Conservation (phyloP, 1,284 basidiomycete species). For the Pyrrhoderma noxium region DNA sequence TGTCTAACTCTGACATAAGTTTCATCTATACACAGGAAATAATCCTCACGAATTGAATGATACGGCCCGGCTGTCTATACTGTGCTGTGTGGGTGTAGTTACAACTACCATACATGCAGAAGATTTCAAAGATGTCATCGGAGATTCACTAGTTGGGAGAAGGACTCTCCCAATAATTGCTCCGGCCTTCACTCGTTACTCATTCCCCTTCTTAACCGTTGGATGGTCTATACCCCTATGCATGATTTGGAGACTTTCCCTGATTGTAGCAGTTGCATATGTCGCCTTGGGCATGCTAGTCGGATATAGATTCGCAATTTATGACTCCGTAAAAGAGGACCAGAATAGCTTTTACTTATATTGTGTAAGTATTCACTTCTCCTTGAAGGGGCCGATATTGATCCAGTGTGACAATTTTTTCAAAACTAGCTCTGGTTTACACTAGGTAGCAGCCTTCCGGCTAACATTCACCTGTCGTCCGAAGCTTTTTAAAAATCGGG, state of each 20-base stretch:
- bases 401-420: too few relatives aligned
- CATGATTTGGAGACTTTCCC: conserved; percentile 9
- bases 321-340: conserved; percentile 11
- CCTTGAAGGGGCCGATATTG: too few relatives aligned
- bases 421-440: too few relatives aligned
- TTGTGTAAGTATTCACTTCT: too few relatives aligned
- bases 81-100: conserved; percentile 27
- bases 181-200: conserved; percentile 19
- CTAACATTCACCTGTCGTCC: too few relatives aligned
- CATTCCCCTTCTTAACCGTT: conserved; percentile 9
- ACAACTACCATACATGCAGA: conserved; percentile 34
- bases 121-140: conserved; percentile 36
- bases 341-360: conserved; percentile 15
- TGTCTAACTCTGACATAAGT: too few relatives aligned
- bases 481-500: too few relatives aligned
- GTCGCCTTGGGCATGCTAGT: conserved; percentile 10
- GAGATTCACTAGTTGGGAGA: conserved; percentile 32
- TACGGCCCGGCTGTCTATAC: conserved; percentile 22
- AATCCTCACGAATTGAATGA: conserved; percentile 23
- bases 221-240: conserved; percentile 14
- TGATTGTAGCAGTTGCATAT: not conserved
- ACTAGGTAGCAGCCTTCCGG: too few relatives aligned
- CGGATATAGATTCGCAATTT: conserved; percentile 7
- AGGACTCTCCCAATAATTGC: conserved; percentile 34
- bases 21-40: conserved; percentile 19